These are phyloP conservation scores for Kuraishia piskuri DNA, from an alignment of 805 yeast species.

Conservation along the genomic window DNA sequence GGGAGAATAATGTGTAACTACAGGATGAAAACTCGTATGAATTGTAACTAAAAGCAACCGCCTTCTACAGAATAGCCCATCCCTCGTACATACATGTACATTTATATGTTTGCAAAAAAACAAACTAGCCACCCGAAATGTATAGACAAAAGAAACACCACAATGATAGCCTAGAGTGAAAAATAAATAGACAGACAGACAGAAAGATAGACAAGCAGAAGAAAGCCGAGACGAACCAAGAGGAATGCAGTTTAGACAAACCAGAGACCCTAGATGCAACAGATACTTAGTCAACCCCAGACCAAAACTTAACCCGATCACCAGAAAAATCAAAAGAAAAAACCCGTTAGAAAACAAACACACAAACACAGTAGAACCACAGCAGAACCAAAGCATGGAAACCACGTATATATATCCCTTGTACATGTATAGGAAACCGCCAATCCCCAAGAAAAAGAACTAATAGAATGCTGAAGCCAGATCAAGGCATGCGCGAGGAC, in stretches of 20 bases:
- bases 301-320: background rate
- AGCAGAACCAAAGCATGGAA: too few relatives aligned
- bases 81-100: background rate
- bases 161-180: background rate
- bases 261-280: background rate
- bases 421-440: too few relatives aligned
- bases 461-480: background rate
- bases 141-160: background rate
- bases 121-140: background rate
- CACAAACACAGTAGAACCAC: too few relatives aligned
- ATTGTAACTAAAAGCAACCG: too few relatives aligned
- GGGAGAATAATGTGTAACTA: too few relatives aligned
- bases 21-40: too few relatives aligned
- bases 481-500: background rate
- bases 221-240: background rate
- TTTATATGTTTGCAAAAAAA: background rate
- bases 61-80: too few relatives aligned
- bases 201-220: background rate
- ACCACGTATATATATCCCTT: too few relatives aligned
- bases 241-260: background rate
- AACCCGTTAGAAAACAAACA: background rate
- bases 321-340: background rate
- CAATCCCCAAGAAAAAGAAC: background rate
- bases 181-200: background rate
- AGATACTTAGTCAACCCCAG: background rate